Base-by-base conservation (phyloP, 768 basidiomycete genomes). In the Termitomyces heimii region DNA sequence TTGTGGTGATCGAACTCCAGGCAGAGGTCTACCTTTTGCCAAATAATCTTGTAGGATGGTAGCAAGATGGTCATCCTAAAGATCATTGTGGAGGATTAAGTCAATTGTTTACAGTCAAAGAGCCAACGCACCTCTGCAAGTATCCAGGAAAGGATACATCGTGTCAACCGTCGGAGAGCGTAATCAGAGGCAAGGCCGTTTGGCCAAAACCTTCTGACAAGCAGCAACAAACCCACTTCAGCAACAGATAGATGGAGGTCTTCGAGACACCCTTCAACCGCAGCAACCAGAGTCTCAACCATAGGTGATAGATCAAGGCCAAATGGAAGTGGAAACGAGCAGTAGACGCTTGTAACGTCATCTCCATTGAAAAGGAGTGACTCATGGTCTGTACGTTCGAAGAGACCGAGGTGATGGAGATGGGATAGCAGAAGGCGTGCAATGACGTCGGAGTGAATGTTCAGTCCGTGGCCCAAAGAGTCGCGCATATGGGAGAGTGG, bases 181-280 rank as follows among this genome's bases (percentile, higher is more conserved):
- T 91, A 90, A 35, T 85, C 82, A 14, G 91, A 86, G 42, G 83
- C 77, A 68, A 91, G 75, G 16, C 84, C 80, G 60, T 82, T 86
- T 0, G 91, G 90, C 85, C 85, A 91, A 60, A 89, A 82, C 63
- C 84, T 78, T 54, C 83, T 78, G 5, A 75, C 73, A n/a, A 94
- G 73, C 16, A 92, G 71, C 8, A 90, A 68, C 55, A 93, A 79
- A 2, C 86, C 91, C 37, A 79, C 74, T 69, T 94, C 92, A 63
- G 91, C 89, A 28, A 85, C 75, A 3, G 85, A 81, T 29, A 94
- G 72, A 67, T 92, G 84, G 26, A 90, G 66, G 63, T 91, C 88
- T 5, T 76, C 73, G 24, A 94, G 73, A 62, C 84, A 87, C 5
- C 81, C 80, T 66, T 92, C 90, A 28, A 92, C 81, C 5, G 86